Evolutionary conservation across 2,329 filamentous ascomycete species (phyloP).

Genomic region (Calonectria crousiana): DNA sequence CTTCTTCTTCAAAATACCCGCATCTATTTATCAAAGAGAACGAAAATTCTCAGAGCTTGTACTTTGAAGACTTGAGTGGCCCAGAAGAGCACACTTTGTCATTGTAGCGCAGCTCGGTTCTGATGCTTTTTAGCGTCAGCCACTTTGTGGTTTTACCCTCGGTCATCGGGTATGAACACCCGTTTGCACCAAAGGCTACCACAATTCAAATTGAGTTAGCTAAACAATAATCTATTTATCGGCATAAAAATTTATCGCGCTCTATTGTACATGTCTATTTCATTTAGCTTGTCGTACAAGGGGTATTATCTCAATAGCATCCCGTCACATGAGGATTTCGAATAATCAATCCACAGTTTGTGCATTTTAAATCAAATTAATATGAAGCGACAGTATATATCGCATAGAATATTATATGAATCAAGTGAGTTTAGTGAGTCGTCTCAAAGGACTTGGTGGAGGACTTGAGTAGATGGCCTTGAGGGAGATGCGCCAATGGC

Average conservation of each 20-base stretch:
- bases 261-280: neutral
- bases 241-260: neutral
- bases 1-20: too few relatives aligned
- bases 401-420: neutral
- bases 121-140: neutral
- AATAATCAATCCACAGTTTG: neutral
- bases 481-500: neutral
- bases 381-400: neutral
- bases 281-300: neutral
- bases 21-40: too few relatives aligned
- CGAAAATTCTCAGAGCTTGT: too few relatives aligned
- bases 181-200: neutral
- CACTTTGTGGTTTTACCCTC: neutral
- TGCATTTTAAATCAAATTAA: neutral
- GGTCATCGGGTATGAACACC: conserved; percentile 8
- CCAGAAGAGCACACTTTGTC: neutral
- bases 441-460: neutral
- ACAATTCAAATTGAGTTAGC: neutral
- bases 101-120: neutral
- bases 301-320: neutral
- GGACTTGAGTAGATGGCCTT: neutral
- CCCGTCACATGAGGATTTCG: neutral
- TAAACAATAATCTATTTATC: neutral
- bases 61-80: too few relatives aligned
- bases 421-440: neutral